A percentile compares a stretch with the other conserved stretches of the same genome.
These are phyloP conservation scores for Nicotiana tomentosiformis DNA, from an alignment of 257 asterid genomes.

Conservation along the genomic window DNA sequence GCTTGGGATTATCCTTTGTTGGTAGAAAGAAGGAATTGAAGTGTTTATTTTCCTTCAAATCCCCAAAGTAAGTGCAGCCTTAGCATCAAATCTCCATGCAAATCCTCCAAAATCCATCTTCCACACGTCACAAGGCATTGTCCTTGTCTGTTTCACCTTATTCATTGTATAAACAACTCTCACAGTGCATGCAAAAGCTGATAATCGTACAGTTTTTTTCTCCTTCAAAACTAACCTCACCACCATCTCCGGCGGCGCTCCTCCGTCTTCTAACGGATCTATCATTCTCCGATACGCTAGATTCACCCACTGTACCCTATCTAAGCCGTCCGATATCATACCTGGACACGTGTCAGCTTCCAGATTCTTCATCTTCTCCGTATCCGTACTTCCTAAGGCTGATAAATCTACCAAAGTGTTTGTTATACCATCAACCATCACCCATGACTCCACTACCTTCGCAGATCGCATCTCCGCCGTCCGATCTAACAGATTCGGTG, in stretches of 20 bases:
- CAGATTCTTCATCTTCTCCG: slow-evolving; percentile 33
- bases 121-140: slow-evolving; percentile 55
- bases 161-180: slow-evolving; percentile 33
- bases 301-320: slow-evolving; percentile 40
- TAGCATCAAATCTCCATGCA: slow-evolving; percentile 50
- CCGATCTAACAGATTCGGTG: slow-evolving; percentile 18
- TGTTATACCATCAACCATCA: slow-evolving; percentile 30
- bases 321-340: slow-evolving; percentile 30
- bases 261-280: slow-evolving; percentile 6
- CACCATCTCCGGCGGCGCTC: slow-evolving; percentile 14
- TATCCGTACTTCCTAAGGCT: slow-evolving; percentile 30
- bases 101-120: slow-evolving; percentile 49
- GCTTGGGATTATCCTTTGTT: background rate
- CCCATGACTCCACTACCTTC: slow-evolving; percentile 35
- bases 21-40: background rate
- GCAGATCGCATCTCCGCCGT: background rate
- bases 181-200: slow-evolving; percentile 45
- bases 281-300: slow-evolving; percentile 35
- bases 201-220: slow-evolving; percentile 3
- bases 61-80: slow-evolving; percentile 39
- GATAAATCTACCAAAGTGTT: slow-evolving; percentile 15
- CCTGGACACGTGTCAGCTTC: slow-evolving; percentile 41
- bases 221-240: slow-evolving; percentile 37
- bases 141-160: slow-evolving; percentile 24
- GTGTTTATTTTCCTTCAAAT: slow-evolving; percentile 15